phyloP scores from a whole-genome alignment of 495 filamentous ascomycete genomes.

The Talaromyces proteolyticus region DNA sequence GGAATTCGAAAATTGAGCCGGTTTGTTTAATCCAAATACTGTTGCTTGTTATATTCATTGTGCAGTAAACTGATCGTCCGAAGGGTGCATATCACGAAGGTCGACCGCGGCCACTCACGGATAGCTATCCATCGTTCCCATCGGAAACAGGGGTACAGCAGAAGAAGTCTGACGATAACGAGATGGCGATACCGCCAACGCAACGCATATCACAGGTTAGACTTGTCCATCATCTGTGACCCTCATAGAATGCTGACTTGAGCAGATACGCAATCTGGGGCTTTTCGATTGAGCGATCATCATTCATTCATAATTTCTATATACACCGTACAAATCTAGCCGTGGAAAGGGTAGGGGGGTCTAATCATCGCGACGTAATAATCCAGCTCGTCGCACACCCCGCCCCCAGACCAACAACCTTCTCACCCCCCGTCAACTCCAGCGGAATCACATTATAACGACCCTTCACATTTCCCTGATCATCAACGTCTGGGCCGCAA shows the following conservation, averaged over 20 bases:
- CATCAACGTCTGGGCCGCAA: constrained; percentile 64
- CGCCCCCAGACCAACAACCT: constrained; percentile 57
- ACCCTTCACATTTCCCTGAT: constrained; percentile 58
- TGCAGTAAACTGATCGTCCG: constrained; percentile 8
- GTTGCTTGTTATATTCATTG: constrained; percentile 23
- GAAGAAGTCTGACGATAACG: constrained; percentile 20
- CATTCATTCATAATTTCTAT: neutral
- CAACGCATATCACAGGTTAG: constrained; percentile 45
- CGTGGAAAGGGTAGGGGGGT: too few relatives aligned
- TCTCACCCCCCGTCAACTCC: constrained; percentile 15
- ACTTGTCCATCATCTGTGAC: neutral
- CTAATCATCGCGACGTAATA: constrained; percentile 36
- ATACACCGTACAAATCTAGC: too few relatives aligned
- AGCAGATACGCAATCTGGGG: constrained; percentile 35
- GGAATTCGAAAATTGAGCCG: constrained; percentile 64
- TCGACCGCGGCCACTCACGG: constrained; percentile 3
- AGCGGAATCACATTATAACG: constrained; percentile 56
- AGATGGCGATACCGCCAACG: constrained; percentile 42
- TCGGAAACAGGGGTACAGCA: too few relatives aligned
- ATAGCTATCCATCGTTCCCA: constrained; percentile 1
- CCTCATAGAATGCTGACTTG: constrained; percentile 11
- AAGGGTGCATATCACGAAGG: constrained; percentile 7
- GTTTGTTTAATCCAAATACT: constrained; percentile 25
- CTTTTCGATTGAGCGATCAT: constrained; percentile 33
- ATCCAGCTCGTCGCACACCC: constrained; percentile 91